Base-by-base conservation (phyloP, 169 alveolate genomes). In the Plasmodium inui region DNA sequence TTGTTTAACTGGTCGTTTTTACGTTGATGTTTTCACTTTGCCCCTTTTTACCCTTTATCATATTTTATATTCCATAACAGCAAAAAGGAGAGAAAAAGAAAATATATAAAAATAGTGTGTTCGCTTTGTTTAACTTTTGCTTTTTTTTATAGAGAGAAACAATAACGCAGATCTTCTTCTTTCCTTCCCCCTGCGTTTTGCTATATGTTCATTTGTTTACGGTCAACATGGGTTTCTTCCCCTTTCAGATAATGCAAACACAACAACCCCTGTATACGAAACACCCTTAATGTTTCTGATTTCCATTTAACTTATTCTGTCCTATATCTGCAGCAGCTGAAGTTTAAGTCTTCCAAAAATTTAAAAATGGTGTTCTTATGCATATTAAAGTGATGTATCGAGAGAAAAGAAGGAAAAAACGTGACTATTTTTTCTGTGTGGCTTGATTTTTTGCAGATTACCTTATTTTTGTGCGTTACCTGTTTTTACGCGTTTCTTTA, bases 261-360 rank as follows among this genome's bases (percentile, higher is more conserved):
- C 30, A 86, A 41, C 67, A 76, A 37, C 80, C 93, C 85, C 34
- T 83, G 83, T 83, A 71, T 44, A 82, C 71, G 74, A 83, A 71
- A 83, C 50, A 39, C 50, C 32, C 53, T 39, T 71, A 86, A 14
- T 70, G 67, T 28, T 80, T 30, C 34, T 89, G 81, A 71, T 80
- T 79, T 89, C 94, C 94, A 89, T 89, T 89, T 89, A 89, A 89
- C 72, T 89, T 89, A 89, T 86, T 86, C 37, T 34, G 78, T 19
- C 28, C 44, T 37, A 53, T 30, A 76, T 70, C 85, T 76, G 30
- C 81, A 89, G 67, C 78, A 81, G 41, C 90, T 28, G 46, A 80
- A 81, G 83, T 89, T 79, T 89, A 81, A 79, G 88, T 73, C 94
- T 89, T 89, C 94, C 37, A 78, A 89, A 81, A 44, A 71, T 37